phyloP scores from a whole-genome alignment of 176 grass and related monocot genomes.

The Carex littledalei region DNA sequence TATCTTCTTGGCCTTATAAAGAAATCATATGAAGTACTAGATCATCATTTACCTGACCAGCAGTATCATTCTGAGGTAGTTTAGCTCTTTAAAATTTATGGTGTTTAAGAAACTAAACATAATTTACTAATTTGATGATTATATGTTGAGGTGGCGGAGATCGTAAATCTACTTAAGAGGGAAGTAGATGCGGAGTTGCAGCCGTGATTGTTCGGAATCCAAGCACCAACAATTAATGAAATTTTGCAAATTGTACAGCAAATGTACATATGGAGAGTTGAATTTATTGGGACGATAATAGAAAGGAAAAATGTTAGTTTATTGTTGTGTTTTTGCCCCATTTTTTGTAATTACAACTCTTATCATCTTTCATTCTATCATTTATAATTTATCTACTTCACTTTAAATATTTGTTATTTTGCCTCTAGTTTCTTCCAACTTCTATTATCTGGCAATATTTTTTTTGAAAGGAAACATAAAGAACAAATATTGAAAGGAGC shows the following conservation, averaged over 20 bases:
- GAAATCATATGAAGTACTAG: conserved; percentile 34
- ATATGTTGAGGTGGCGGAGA: conserved; percentile 39
- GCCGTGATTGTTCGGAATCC: neutral
- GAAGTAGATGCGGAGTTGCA: conserved; percentile 6
- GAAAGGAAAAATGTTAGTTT: neutral
- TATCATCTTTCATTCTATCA: neutral
- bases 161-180: conserved; percentile 26
- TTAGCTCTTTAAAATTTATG: neutral
- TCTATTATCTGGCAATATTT: neutral
- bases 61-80: conserved; percentile 44
- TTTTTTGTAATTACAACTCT: neutral
- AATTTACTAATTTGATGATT: neutral
- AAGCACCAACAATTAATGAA: neutral
- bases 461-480: neutral
- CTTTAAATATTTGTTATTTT: neutral
- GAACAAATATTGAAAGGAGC: too few species aligned
- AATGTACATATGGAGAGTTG: neutral
- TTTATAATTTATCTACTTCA: neutral
- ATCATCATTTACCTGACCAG: conserved; percentile 38
- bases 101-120: neutral
- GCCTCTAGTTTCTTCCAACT: neutral
- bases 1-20: conserved; percentile 42
- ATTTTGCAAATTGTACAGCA: neutral
- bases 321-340: neutral
- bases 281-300: neutral